Evolutionary conservation across 441 rosid species (phyloP).

Genomic region (Pelargonium cotyledonis): DNA sequence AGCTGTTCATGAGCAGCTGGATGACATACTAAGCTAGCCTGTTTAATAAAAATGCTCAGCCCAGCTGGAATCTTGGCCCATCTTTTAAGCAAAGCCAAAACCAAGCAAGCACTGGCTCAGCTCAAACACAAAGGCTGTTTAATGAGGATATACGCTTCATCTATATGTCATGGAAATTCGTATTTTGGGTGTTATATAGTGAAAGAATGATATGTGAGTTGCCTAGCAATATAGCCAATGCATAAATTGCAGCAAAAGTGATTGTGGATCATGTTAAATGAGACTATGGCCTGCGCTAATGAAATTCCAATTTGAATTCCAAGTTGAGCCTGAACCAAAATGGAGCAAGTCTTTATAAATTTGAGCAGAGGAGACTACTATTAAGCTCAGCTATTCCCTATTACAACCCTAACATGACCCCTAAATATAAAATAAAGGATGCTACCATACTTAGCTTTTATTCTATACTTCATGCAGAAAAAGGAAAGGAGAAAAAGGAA

Average conservation of each 20-base stretch:
- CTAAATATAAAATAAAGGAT: neutral
- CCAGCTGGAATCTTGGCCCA: neutral
- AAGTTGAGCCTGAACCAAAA: neutral
- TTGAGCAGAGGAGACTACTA: neutral
- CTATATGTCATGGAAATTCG: neutral
- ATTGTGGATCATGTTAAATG: neutral
- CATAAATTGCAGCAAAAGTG: neutral
- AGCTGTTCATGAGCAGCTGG: neutral
- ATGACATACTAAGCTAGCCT: neutral
- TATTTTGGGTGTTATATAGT: neutral
- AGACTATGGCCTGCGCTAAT: neutral
- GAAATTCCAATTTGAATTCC: neutral
- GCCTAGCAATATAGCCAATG: neutral
- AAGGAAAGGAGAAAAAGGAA: slow-evolving; percentile 9
- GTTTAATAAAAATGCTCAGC: neutral
- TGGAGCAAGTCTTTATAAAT: neutral
- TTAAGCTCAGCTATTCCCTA: neutral
- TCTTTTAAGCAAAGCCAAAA: too few species aligned
- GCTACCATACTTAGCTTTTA: neutral
- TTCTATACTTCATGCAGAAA: neutral
- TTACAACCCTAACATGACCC: neutral
- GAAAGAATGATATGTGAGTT: neutral
- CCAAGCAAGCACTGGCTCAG: neutral
- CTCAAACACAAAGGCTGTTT: neutral
- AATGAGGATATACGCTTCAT: neutral